These are phyloP conservation scores for Penicillium chermesinum DNA, from an alignment of 495 filamentous ascomycete genomes.

Conservation along the genomic window DNA sequence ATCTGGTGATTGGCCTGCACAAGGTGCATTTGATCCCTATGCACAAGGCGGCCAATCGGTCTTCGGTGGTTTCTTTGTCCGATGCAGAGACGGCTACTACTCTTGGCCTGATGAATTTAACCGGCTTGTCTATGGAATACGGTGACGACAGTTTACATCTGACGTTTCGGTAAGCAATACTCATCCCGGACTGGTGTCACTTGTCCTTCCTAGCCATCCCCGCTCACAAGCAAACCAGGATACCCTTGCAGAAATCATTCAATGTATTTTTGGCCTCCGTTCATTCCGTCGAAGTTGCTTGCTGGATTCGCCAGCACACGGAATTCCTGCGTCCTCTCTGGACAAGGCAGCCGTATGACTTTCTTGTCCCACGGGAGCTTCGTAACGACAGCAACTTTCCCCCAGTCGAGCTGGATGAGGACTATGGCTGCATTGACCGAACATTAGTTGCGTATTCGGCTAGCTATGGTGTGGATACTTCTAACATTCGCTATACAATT, in stretches of 20 bases:
- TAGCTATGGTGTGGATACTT: conserved; percentile 67
- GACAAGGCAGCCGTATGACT: conserved; percentile 64
- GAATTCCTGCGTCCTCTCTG: conserved; percentile 80
- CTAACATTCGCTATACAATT: conserved; percentile 71
- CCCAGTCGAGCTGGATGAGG: conserved; percentile 60
- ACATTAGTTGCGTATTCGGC: conserved; percentile 84
- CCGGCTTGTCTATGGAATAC: conserved; percentile 59
- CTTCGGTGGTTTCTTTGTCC: conserved; percentile 49
- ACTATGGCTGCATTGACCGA: conserved; percentile 73
- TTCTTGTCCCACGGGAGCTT: conserved; percentile 57
- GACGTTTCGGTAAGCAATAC: conserved; percentile 61
- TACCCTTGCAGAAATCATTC: conserved; percentile 59
- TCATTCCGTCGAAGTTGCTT: conserved; percentile 69
- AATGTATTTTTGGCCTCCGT: conserved; percentile 74
- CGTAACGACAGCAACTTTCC: conserved; percentile 57
- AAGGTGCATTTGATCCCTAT: conserved; percentile 77
- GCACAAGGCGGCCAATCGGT: conserved; percentile 53
- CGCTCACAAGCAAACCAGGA: conserved; percentile 30
- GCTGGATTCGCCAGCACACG: conserved; percentile 65
- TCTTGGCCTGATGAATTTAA: conserved; percentile 73
- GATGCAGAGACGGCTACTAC: conserved; percentile 47
- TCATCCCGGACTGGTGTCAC: background rate
- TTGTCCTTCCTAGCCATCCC: background rate
- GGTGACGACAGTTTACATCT: conserved; percentile 83
- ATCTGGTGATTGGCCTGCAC: conserved; percentile 79